phyloP scores from a whole-genome alignment of 1,284 basidiomycete species.

The Puccinia polysora region DNA sequence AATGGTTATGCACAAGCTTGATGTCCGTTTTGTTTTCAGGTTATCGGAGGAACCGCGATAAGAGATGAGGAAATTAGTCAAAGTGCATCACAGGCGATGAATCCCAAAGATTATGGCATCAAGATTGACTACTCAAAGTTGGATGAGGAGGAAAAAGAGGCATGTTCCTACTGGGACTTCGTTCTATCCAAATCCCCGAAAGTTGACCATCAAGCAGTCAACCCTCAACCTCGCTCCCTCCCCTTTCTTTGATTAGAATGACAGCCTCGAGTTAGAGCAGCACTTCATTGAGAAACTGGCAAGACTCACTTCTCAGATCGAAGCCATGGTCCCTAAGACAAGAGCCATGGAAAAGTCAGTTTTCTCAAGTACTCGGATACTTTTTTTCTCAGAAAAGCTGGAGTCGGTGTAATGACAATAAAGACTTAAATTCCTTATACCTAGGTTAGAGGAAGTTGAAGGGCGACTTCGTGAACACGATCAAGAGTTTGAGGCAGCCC shows the following conservation, averaged over 20 bases:
- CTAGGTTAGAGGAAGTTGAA: conserved; percentile 86
- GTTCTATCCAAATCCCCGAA: too few relatives aligned
- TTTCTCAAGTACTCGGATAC: background rate
- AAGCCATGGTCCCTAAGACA: conserved; percentile 91
- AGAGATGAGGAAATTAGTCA: conserved; percentile 76
- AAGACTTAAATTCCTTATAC: background rate
- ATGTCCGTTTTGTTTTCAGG: conserved; percentile 34
- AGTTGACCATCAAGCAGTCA: too few relatives aligned
- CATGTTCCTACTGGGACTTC: conserved; percentile 51
- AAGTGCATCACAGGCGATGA: conserved; percentile 65
- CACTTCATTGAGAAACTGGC: conserved; percentile 73
- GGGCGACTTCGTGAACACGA: conserved; percentile 59
- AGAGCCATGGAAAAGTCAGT: conserved; percentile 80
- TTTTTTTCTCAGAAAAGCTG: too few relatives aligned
- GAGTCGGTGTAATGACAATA: conserved; percentile 15
- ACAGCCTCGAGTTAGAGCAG: conserved; percentile 64
- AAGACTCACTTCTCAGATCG: conserved; percentile 74
- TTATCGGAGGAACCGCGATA: conserved; percentile 49
- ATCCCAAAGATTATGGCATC: conserved; percentile 77
- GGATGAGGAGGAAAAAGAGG: conserved; percentile 76
- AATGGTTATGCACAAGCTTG: conserved; percentile 45
- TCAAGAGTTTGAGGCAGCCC: conserved; percentile 59
- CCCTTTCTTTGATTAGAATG: conserved; percentile 59
- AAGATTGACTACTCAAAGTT: conserved; percentile 76
- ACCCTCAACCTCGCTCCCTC: too few relatives aligned